Base-by-base conservation (phyloP, 345 rosid genomes). In the Hevea brasiliensis region DNA sequence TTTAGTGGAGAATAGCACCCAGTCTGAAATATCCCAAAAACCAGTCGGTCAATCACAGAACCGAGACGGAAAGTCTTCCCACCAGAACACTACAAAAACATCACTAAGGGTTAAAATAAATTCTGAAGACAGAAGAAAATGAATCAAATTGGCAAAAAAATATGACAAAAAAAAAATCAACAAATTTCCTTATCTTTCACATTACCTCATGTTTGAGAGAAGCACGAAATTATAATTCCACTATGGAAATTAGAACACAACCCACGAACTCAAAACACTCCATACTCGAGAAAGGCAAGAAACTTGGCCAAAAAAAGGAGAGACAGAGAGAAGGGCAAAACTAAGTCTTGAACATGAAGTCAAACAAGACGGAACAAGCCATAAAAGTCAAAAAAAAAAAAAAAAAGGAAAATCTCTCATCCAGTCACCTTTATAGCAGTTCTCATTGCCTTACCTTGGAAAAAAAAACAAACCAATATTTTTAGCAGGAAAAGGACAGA, bases 361-460 rank as follows among this genome's bases (percentile, higher is more conserved):
- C 70, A 47, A 65, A 65, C 54, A 42, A 44, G 41, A 23, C 53
- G 60, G 47, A 47, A 26, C 24, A 21, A 13, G 35, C n/a, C 17
- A 47, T 5, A 23, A 20, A 57, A 17, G 2, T 50, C 40, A 3
- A 29, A 26, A 4, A 8, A 37, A 41, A 32, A 1, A 40, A 47
- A n/a, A n/a, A n/a, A n/a, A n/a, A n/a, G n/a, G 41, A 23, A 40
- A 61, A 63, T 58, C 42, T 61, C 18, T 11, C 8, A 65, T 45
- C n/a, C n/a, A n/a, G n/a, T n/a, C n/a, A n/a, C n/a, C 47, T 44
- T 17, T 1, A 42, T 21, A 58, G 48, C 32, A 23, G 26, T 15
- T 67, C 20, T 32, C 32, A 18, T 48, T 35, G 65, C 17, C 76
- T 73, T 65, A 73, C 76, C 76, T 73, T 65, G 40, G 66, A 45